phyloP scores from a whole-genome alignment of 108 stramenopile species.

The Cyclostephanos invisitatus region DNA sequence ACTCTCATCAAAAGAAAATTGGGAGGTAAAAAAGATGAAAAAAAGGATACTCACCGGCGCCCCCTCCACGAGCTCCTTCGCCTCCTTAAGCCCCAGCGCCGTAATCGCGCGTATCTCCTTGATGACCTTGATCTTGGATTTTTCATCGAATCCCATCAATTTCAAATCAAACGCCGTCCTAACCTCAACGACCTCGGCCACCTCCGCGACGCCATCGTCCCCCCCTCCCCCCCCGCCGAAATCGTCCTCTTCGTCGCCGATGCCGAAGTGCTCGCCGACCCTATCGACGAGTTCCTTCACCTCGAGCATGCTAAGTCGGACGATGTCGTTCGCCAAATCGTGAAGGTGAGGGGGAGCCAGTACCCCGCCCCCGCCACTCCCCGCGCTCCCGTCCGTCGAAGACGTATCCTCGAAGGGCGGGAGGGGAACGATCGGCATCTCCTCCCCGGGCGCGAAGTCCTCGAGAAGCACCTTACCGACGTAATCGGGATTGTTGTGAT shows the following conservation, averaged over 20 bases:
- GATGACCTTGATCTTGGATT: conserved; percentile 91
- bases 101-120: conserved; percentile 87
- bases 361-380: conserved; percentile 29
- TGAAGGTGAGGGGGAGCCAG: conserved; percentile 62
- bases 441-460: conserved; percentile 70
- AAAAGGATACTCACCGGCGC: conserved; percentile 58
- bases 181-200: conserved; percentile 51
- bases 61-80: conserved; percentile 90
- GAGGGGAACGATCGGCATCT: conserved; percentile 58
- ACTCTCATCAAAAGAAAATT: too few relatives aligned
- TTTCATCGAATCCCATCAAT: conserved; percentile 87
- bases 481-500: conserved; percentile 65
- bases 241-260: conserved; percentile 49
- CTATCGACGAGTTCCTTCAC: conserved; percentile 72
- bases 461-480: conserved; percentile 51
- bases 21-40: neutral
- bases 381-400: neutral
- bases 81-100: conserved; percentile 89
- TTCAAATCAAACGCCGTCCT: conserved; percentile 89
- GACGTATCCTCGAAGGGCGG: conserved; percentile 72
- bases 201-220: conserved; percentile 51
- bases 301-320: conserved; percentile 73
- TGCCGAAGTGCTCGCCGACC: conserved; percentile 80
- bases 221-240: conserved; percentile 45
- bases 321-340: conserved; percentile 70